A percentile compares a stretch with the other conserved stretches of the same genome.
phyloP scores from a whole-genome alignment of 2,329 filamentous ascomycete species.

The Cladosporium sphaerospermum region DNA sequence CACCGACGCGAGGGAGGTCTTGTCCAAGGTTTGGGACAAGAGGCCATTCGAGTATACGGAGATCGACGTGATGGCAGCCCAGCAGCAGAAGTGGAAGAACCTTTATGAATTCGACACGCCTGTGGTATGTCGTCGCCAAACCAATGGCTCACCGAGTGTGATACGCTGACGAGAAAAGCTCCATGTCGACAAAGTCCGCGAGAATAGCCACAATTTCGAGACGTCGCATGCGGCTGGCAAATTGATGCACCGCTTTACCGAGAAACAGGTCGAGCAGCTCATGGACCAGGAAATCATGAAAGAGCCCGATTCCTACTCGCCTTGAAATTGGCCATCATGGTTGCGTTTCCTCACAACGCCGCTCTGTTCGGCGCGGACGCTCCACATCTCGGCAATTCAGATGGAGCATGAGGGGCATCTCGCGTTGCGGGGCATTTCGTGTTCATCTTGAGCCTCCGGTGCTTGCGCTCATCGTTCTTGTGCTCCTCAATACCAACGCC shows the following conservation, averaged over 20 bases:
- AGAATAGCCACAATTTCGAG: slow-evolving; percentile 46
- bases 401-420: neutral
- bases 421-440: too few relatives aligned
- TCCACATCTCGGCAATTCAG: slow-evolving; percentile 9
- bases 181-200: slow-evolving; percentile 55
- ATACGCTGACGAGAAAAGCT: slow-evolving; percentile 35
- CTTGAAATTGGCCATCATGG: slow-evolving; percentile 8
- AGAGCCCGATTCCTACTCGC: slow-evolving; percentile 12
- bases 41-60: slow-evolving; percentile 64
- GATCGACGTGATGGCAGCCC: slow-evolving; percentile 60
- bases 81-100: slow-evolving; percentile 60
- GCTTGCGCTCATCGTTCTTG: too few relatives aligned
- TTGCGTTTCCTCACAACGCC: neutral
- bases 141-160: neutral
- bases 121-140: slow-evolving; percentile 49
- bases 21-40: slow-evolving; percentile 61
- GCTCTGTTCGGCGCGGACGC: neutral
- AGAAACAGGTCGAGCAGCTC: slow-evolving; percentile 58
- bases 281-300: slow-evolving; percentile 53
- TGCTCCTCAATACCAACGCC: neutral
- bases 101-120: slow-evolving; percentile 78
- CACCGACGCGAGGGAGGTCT: slow-evolving; percentile 58
- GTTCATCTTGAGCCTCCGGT: too few relatives aligned
- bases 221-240: slow-evolving; percentile 58
- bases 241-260: slow-evolving; percentile 71